Base-by-base conservation (phyloP, 225 moss, liverwort and hornwort genomes). In the Physcomitrium patens region DNA sequence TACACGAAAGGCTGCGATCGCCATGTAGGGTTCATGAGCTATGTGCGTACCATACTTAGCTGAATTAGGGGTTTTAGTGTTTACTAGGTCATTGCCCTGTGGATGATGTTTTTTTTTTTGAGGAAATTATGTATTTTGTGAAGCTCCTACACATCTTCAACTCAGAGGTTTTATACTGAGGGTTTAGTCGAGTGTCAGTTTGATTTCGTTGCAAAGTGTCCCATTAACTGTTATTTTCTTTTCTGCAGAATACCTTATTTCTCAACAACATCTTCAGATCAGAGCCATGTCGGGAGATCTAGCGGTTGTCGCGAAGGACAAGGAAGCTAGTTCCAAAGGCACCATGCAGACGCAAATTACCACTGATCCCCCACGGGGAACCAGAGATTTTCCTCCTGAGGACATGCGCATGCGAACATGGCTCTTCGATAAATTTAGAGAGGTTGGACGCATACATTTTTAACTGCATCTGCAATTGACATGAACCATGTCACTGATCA, bases 371-470 rank as follows among this genome's bases (percentile, higher is more conserved):
- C 93, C 92, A 11, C 90, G 85, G 46, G 97, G 97, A 48, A 97
- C 97, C 46, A 79, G 97, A 60, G 97, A 94, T 76, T 94, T 97
- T 61, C 88, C 94, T 46, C 97, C 97, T 9, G 91, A 94, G 22
- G 97, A 97, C 1, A 94, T 97, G 97, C 94, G 97, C 23, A 79
- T 94, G 64, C 90, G 97, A 11, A 83, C 89, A 45, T 90, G 94
- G 92, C 90, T 97, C 55, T 97, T 97, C 68, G 81, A 88, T 74
- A 82, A 90, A 11, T 94, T 97, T 72, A 85, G 94, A 70, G 90
- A 97, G 97, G 97, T 97, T 71, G 72, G 69, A 0, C 9, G 2
- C 26, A 42, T 48, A 22, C 42, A 9, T 12, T 6, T 75, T 50
- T 11, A 12, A 20, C 20, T 16, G 51, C 8, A 63, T 19, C 56